Base-by-base conservation (phyloP, 306 rosid species). In the Begonia peltatifolia region DNA sequence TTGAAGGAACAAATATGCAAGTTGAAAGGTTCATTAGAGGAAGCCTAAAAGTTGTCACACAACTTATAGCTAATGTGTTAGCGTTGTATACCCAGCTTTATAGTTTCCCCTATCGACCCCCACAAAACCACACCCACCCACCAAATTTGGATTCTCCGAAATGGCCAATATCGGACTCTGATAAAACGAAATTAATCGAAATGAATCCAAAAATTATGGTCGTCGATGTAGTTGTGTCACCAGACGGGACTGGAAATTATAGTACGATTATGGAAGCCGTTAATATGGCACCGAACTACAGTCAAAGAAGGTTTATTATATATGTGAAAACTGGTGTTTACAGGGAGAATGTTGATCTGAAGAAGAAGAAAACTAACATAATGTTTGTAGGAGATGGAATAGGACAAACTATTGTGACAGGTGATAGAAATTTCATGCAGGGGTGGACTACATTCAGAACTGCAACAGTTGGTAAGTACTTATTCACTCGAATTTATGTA, bases 371-470 rank as follows among this genome's bases (percentile, higher is more conserved):
- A 74, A 83, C 87, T 55, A 82, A 90, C 49, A 83, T 90, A 11
- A 78, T 90, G 85, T 62, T 90, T 5, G 64, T 85, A 0, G 95
- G 97, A 4, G 97, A 83, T 55, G 97, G 95, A 9, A 85, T 85
- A 55, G 92, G 97, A 57, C 46, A 62, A 64, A 90, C 97, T 15
- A 68, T 90, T 12, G 36, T 90, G 43, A 83, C 94, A 0, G 72
- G 82, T 64, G 70, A 73, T 56, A 62, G 95, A 11, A 83, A 73
- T 72, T 90, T 90, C 84, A 71, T 83, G 85, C 95, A 90, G 58
- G 97, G 95, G 50, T 90, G 95, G 97, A 90, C 97, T 38, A 85
- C 97, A 35, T 90, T 85, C 63, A 72, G 97, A 75, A 85, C 97
- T 52, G 92, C 97, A 46, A 90, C 95, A 0, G 68, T 90, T 36